These are phyloP conservation scores for Malus orientalis DNA, from an alignment of 306 rosid species.

Conservation along the genomic window DNA sequence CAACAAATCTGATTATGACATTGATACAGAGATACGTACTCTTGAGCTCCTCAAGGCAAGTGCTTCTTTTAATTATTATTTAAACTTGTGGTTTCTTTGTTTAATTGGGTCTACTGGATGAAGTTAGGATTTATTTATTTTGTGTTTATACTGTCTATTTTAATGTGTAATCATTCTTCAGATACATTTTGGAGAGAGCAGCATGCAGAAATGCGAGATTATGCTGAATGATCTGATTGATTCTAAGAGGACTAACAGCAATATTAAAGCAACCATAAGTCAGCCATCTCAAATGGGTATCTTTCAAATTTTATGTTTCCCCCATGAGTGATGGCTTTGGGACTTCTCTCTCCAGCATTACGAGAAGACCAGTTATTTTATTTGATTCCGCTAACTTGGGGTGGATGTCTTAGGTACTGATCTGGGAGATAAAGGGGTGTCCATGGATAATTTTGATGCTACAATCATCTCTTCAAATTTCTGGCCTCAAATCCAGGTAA, in stretches of 20 bases:
- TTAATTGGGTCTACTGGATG: neutral
- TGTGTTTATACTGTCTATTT: too few species aligned
- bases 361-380: neutral
- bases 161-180: conserved; percentile 27
- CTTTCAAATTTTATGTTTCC: neutral
- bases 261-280: conserved; percentile 79
- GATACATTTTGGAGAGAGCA: conserved; percentile 96
- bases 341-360: neutral
- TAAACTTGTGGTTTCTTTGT: conserved; percentile 1
- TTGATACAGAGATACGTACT: conserved; percentile 88
- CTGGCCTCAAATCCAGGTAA: conserved; percentile 98
- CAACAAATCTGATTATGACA: conserved; percentile 91
- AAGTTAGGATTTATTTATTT: conserved; percentile 5
- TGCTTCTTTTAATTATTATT: neutral
- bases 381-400: conserved; percentile 12
- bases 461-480: conserved; percentile 86
- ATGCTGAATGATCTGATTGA: conserved; percentile 93
- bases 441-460: conserved; percentile 67
- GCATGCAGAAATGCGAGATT: conserved; percentile 96
- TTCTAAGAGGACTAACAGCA: conserved; percentile 69
- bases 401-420: conserved; percentile 35
- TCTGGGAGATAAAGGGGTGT: conserved; percentile 30
- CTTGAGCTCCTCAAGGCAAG: conserved; percentile 90
- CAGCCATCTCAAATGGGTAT: conserved; percentile 50
- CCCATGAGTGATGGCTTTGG: neutral